Base-by-base conservation (phyloP, 805 yeast genomes). In the Ogataea nakhonphanomensis region DNA sequence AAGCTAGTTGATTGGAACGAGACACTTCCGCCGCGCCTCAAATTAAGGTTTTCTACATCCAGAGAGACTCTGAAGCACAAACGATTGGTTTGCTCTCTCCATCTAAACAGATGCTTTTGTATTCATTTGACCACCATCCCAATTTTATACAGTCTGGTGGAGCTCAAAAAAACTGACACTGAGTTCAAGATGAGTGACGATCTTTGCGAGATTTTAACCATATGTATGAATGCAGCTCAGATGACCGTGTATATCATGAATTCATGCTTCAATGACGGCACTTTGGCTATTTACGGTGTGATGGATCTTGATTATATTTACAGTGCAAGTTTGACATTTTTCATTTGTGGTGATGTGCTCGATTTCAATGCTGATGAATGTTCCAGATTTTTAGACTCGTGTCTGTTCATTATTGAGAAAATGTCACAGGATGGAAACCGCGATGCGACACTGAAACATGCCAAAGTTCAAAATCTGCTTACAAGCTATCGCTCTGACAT, bases 91-190 rank as follows among this genome's bases (percentile, higher is more conserved):
- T 55, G 44, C 32, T 54, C 60, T 2, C 37, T 57, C 13, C 59
- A 57, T 39, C 41, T 57, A 32, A 54, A 53, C 25, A 52, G 55
- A 31, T 54, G 58, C 34, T 56, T 46, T 32, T 57, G 59, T 27
- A 51, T 57, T 29, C 57, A 57, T 40, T 41, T 57, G 17, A 56
- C 62, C 20, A 57, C 59, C 10, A 48, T 57, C 13, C 60, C 62
- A 10, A 43, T 55, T 13, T 35, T 57, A 12, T 55, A 53, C 41
- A 53, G 48, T 29, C 35, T 56, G 12, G 57, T 49, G n/a, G 54
- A 49, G 28, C 47, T 44, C 37, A 45, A 42, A 29, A 45, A 37
- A 14, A 23, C 41, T 6, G 34, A 33, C 13, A 37, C 35, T 5
- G 27, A 22, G 4, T 35, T 51, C 14, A 42, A 43, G 15, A 43